Conservation (phyloP, 2,329 filamentous ascomycete species). For the Teratosphaeria viscida region DNA sequence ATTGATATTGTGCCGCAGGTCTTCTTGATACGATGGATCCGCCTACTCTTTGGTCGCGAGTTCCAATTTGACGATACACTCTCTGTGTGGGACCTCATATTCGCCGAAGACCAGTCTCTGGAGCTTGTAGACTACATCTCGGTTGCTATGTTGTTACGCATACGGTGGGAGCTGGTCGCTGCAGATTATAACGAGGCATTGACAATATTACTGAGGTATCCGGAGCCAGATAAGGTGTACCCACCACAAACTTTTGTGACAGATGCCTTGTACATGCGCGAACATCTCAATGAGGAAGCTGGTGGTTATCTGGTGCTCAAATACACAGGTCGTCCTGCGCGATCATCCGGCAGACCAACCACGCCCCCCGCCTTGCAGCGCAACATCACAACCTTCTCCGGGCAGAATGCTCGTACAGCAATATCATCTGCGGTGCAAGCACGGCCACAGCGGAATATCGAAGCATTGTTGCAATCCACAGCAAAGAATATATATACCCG, state of each 20-base stretch:
- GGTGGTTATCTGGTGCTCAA: slow-evolving; percentile 58
- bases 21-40: slow-evolving; percentile 94
- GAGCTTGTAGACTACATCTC: slow-evolving; percentile 84
- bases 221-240: slow-evolving; percentile 38
- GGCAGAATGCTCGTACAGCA: slow-evolving; percentile 2
- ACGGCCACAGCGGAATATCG: slow-evolving; percentile 42
- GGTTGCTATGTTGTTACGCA: slow-evolving; percentile 82
- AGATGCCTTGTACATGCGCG: slow-evolving; percentile 66
- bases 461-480: slow-evolving; percentile 64
- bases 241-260: slow-evolving; percentile 61
- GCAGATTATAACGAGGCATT: slow-evolving; percentile 82
- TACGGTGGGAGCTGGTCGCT: slow-evolving; percentile 78
- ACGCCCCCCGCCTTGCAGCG: slow-evolving; percentile 24
- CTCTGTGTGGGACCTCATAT: slow-evolving; percentile 79
- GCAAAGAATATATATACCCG: slow-evolving; percentile 64
- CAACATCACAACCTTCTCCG: slow-evolving; percentile 25
- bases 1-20: slow-evolving; percentile 94
- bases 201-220: slow-evolving; percentile 74
- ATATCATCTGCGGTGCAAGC: slow-evolving; percentile 1
- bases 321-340: slow-evolving; percentile 46
- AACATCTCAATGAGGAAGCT: slow-evolving; percentile 52
- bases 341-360: slow-evolving; percentile 19
- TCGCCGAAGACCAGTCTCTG: slow-evolving; percentile 71
- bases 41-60: slow-evolving; percentile 84
- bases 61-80: slow-evolving; percentile 81